Evolutionary conservation across 768 basidiomycete species (phyloP).

Genomic region (Cyclocybe cylindracea): DNA sequence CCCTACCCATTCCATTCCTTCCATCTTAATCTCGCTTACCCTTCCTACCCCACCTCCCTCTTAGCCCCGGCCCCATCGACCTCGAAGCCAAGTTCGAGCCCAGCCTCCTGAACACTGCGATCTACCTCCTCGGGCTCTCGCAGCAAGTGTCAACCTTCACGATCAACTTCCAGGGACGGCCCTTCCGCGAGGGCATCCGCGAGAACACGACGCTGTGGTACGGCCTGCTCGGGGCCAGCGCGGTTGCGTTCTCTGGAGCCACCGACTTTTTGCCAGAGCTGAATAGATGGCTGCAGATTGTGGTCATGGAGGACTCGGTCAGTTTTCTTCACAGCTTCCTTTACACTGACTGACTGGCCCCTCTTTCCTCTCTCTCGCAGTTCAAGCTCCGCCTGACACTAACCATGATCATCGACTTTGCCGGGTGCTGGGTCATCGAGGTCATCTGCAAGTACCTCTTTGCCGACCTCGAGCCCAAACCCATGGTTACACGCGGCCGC

Average conservation of each 20-base stretch:
- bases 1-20: neutral
- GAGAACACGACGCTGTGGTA: slow-evolving; percentile 95
- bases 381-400: slow-evolving; percentile 81
- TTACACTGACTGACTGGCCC: neutral
- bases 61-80: slow-evolving; percentile 75
- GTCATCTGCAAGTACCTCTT: slow-evolving; percentile 81
- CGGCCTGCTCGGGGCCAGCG: slow-evolving; percentile 86
- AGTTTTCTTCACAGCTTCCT: slow-evolving; percentile 29
- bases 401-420: slow-evolving; percentile 88
- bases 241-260: slow-evolving; percentile 91
- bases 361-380: slow-evolving; percentile 35
- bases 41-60: slow-evolving; percentile 1
- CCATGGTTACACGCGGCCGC: slow-evolving; percentile 80
- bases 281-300: slow-evolving; percentile 95
- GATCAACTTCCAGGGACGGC: slow-evolving; percentile 98
- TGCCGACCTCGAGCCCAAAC: slow-evolving; percentile 84
- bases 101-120: slow-evolving; percentile 91
- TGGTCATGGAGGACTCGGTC: slow-evolving; percentile 81
- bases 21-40: slow-evolving; percentile 3
- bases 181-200: slow-evolving; percentile 96
- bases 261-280: slow-evolving; percentile 95
- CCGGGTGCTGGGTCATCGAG: slow-evolving; percentile 86
- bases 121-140: slow-evolving; percentile 92
- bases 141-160: slow-evolving; percentile 99
- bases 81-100: slow-evolving; percentile 97